These are phyloP conservation scores for Oemleria cerasiformis DNA, from an alignment of 306 rosid species.

Conservation along the genomic window DNA sequence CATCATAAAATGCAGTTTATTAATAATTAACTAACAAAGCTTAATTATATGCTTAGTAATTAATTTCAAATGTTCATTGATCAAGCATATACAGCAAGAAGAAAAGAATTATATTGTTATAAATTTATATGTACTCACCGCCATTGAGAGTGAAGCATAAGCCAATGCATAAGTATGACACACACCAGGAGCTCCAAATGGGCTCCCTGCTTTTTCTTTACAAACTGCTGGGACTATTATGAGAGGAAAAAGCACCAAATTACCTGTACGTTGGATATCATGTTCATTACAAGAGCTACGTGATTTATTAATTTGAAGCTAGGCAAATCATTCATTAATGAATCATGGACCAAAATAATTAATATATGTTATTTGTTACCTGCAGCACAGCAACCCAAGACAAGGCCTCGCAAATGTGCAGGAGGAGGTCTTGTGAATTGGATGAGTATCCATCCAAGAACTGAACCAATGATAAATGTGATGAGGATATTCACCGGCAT, in stretches of 20 bases:
- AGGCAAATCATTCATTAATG: no score
- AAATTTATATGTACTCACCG: constrained; percentile 24
- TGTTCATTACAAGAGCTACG: no score
- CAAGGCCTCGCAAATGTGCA: constrained; percentile 46
- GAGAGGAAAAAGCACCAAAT: constrained; percentile 50
- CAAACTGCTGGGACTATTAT: constrained; percentile 55
- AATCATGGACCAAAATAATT: no score
- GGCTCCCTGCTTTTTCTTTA: constrained; percentile 57
- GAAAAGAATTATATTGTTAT: no score
- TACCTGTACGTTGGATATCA: constrained; percentile 37
- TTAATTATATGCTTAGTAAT: no score
- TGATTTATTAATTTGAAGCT: no score
- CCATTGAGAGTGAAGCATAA: constrained; percentile 64
- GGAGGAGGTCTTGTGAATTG: constrained; percentile 46
- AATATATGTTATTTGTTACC: constrained; percentile 36
- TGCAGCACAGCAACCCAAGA: constrained; percentile 53
- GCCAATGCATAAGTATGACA: constrained; percentile 49
- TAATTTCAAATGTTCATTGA: no score
- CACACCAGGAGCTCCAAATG: constrained; percentile 46
- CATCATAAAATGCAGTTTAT: no score
- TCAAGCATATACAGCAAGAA: not conserved
- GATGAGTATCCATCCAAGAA: constrained; percentile 44
- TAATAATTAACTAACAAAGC: no score
- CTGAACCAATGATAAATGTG: constrained; percentile 45
- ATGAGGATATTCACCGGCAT: constrained; percentile 50